These are phyloP conservation scores for Eucalyptus cladocalyx DNA, from an alignment of 345 rosid species.

Conservation along the genomic window DNA sequence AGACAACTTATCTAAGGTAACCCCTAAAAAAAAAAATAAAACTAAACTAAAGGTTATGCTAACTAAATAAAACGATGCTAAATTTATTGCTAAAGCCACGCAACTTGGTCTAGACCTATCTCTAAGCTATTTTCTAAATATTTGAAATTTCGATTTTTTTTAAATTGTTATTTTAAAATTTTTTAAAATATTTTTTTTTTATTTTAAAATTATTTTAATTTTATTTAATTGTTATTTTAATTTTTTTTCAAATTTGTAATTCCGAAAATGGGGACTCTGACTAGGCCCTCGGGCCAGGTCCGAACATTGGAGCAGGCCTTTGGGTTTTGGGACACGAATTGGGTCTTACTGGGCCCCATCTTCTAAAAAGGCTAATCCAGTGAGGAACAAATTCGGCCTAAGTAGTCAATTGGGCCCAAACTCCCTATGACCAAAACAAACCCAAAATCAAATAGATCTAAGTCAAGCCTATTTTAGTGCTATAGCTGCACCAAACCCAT, in stretches of 20 bases:
- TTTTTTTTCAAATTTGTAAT: no score
- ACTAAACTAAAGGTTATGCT: background rate
- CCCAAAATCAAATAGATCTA: accelerated
- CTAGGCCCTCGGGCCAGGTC: background rate
- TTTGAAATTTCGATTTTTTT: no score
- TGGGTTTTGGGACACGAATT: background rate
- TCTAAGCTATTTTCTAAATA: background rate
- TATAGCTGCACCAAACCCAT: background rate
- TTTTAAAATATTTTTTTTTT: no score
- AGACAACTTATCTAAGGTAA: no score
- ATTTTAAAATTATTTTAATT: no score
- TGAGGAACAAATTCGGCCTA: background rate
- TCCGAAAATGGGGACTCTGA: background rate
- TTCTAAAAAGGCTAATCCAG: background rate
- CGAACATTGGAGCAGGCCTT: background rate
- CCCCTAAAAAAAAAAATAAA: no score
- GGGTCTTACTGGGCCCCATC: background rate
- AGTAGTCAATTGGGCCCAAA: background rate
- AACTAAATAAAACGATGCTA: no score
- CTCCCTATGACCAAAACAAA: background rate
- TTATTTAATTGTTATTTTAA: no score
- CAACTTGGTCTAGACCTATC: no score
- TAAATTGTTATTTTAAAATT: no score
- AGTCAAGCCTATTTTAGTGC: background rate
- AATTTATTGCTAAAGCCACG: background rate